Evolutionary conservation across 768 basidiomycete genomes (phyloP).

Genomic region (Thelephora aurantiotincta): DNA sequence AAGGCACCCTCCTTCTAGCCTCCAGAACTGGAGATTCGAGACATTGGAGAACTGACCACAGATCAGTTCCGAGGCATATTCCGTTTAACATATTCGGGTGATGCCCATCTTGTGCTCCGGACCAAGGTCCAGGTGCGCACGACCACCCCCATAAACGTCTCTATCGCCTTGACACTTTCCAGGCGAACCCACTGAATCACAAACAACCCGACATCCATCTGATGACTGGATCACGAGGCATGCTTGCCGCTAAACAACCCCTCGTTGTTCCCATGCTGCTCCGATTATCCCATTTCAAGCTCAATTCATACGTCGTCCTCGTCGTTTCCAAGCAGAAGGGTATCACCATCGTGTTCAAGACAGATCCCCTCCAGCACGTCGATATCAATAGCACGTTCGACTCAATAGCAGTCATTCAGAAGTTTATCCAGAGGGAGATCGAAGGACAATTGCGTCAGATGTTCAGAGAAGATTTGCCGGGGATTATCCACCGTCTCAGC

Average conservation of each 20-base stretch:
- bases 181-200: constrained; percentile 94
- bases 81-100: constrained; percentile 85
- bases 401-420: constrained; percentile 93
- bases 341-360: constrained; percentile 98
- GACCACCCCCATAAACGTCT: background rate
- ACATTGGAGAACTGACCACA: constrained; percentile 91
- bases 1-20: constrained; percentile 39
- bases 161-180: background rate
- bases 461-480: constrained; percentile 94
- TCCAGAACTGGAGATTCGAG: constrained; percentile 91
- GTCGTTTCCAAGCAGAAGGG: constrained; percentile 97
- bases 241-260: constrained; percentile 89
- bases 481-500: constrained; percentile 90
- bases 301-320: constrained; percentile 92
- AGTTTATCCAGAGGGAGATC: constrained; percentile 95
- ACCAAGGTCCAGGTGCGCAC: constrained; percentile 81
- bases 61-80: constrained; percentile 98
- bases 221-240: constrained; percentile 69
- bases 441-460: constrained; percentile 95
- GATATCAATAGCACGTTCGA: constrained; percentile 98
- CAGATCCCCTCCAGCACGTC: constrained; percentile 94
- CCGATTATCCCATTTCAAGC: constrained; percentile 87
- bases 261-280: constrained; percentile 97
- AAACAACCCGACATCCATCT: constrained; percentile 85
- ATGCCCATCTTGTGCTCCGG: constrained; percentile 74